Conservation (phyloP, 768 basidiomycete genomes). For the Pisolithus orientalis region DNA sequence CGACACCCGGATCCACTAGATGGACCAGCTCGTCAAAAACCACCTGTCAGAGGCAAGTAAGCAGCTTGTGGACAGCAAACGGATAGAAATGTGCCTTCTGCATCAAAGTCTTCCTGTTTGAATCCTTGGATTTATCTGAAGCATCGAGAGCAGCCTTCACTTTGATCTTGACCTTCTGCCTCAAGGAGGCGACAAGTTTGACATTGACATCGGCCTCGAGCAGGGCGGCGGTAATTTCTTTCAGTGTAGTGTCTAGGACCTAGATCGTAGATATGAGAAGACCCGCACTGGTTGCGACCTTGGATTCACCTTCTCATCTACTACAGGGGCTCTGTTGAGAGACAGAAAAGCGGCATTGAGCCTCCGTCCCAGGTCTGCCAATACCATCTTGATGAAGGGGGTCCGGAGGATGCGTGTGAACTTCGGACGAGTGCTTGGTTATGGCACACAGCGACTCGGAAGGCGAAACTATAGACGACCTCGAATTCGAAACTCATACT, state of each 20-base stretch:
- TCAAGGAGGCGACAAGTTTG: slow-evolving; percentile 82
- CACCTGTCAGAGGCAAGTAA: slow-evolving; percentile 45
- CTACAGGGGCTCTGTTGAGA: slow-evolving; percentile 75
- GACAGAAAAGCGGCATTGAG: slow-evolving; percentile 92
- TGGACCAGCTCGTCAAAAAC: slow-evolving; percentile 96
- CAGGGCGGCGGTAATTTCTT: slow-evolving; percentile 90
- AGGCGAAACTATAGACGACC: slow-evolving; percentile 55
- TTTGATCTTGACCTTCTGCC: slow-evolving; percentile 86
- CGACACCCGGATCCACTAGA: slow-evolving; percentile 91
- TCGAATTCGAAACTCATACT: slow-evolving; percentile 42
- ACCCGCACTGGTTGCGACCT: neutral
- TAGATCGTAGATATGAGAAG: slow-evolving; percentile 27
- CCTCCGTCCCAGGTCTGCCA: slow-evolving; percentile 89
- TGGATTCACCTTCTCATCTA: slow-evolving; percentile 80
- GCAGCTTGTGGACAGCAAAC: neutral
- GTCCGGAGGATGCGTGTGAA: slow-evolving; percentile 23
- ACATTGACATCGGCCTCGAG: slow-evolving; percentile 98
- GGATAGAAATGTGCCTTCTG: slow-evolving; percentile 61
- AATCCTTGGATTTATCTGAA: slow-evolving; percentile 69
- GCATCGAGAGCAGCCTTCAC: slow-evolving; percentile 77
- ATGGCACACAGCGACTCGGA: slow-evolving; percentile 60
- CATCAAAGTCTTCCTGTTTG: slow-evolving; percentile 79
- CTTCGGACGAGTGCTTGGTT: slow-evolving; percentile 3
- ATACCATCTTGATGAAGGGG: slow-evolving; percentile 61
- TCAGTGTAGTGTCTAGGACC: slow-evolving; percentile 91